Conservation (phyloP, 345 rosid genomes). For the Rhodamnia argentea region DNA sequence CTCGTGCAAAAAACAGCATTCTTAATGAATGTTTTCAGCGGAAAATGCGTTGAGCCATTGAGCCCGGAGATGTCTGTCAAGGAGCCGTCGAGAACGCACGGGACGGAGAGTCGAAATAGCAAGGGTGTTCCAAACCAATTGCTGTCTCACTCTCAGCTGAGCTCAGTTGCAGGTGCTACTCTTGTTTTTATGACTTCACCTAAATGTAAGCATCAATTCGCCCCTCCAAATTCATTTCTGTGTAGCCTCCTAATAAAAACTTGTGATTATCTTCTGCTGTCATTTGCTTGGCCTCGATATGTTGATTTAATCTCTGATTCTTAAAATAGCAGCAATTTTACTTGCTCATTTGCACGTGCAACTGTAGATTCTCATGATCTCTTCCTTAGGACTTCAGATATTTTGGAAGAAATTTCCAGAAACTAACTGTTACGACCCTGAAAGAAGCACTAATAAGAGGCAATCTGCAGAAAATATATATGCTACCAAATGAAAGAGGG, state of each 20-base stretch:
- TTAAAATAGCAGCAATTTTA: neutral
- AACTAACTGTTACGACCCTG: neutral
- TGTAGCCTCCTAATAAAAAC: neutral
- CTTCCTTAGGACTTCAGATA: neutral
- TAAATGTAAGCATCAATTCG: neutral
- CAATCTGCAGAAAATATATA: neutral
- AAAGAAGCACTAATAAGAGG: neutral
- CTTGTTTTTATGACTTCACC: neutral
- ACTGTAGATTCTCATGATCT: neutral
- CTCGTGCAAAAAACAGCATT: neutral
- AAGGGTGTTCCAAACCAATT: neutral
- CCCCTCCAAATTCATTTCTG: neutral
- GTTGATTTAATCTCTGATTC: neutral
- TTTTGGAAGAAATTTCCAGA: neutral
- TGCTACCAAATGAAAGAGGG: neutral
- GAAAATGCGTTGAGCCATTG: neutral
- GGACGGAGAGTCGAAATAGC: neutral
- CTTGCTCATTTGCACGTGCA: neutral
- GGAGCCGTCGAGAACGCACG: neutral
- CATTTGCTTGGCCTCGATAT: neutral
- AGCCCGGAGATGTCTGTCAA: neutral
- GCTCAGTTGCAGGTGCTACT: neutral
- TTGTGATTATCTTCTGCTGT: neutral
- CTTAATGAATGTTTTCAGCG: neutral
- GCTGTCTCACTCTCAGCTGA: neutral